phyloP scores from a whole-genome alignment of 1,284 basidiomycete genomes.

The Boletus sp. region DNA sequence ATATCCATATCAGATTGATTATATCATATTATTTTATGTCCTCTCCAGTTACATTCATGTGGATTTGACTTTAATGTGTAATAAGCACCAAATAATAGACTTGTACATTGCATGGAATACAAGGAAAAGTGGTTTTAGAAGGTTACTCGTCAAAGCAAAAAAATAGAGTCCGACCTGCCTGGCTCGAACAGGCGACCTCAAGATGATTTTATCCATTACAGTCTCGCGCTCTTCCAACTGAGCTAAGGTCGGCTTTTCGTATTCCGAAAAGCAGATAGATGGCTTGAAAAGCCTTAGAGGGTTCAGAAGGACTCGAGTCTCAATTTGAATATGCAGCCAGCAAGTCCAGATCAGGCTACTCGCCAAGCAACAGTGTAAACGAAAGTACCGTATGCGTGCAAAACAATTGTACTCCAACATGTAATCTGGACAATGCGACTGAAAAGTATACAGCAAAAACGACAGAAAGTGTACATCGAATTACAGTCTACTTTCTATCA shows the following conservation, averaged over 20 bases:
- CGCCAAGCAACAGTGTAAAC: background rate
- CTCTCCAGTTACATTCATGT: too few relatives aligned
- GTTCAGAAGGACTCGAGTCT: too few relatives aligned
- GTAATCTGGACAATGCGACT: background rate
- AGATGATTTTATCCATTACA: slow-evolving; percentile 39
- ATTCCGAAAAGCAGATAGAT: too few relatives aligned
- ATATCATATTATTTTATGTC: too few relatives aligned
- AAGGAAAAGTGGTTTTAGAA: too few relatives aligned
- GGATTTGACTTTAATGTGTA: too few relatives aligned
- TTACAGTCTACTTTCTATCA: slow-evolving; percentile 55
- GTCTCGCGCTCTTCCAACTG: slow-evolving; percentile 40
- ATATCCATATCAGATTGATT: too few relatives aligned
- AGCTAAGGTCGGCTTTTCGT: slow-evolving; percentile 36
- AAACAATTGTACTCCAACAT: background rate
- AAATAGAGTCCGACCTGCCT: slow-evolving; percentile 45
- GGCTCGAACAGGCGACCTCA: slow-evolving; percentile 57
- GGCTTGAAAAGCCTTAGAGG: too few relatives aligned
- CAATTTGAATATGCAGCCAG: too few relatives aligned
- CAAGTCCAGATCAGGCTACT: background rate
- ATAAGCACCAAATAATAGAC: too few relatives aligned
- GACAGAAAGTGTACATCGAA: background rate
- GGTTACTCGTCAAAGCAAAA: too few relatives aligned
- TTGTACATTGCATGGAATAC: too few relatives aligned
- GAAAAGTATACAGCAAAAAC: background rate
- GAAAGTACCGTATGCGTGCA: background rate